Conservation (phyloP, 2,329 filamentous ascomycete species). For the Pseudocercospora eumusae region DNA sequence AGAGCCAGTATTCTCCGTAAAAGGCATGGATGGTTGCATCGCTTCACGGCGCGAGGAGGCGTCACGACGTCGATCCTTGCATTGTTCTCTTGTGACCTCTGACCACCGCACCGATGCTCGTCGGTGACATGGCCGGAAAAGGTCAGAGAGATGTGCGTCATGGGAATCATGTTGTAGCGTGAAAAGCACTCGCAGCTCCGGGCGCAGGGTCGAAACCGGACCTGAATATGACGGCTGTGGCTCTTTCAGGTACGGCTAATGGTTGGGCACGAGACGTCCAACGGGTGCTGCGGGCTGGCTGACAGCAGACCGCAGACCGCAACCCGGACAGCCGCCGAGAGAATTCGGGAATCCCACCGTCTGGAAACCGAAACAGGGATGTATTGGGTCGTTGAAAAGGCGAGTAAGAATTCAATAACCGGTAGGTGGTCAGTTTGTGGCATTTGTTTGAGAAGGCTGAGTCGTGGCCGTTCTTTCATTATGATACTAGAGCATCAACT, state of each 20-base stretch:
- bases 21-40: conserved; percentile 8
- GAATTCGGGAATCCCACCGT: background rate
- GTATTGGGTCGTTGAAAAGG: background rate
- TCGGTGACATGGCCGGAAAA: background rate
- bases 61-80: conserved; percentile 7
- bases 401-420: background rate
- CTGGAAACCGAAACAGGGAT: background rate
- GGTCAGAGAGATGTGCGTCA: too few relatives aligned
- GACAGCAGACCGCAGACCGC: background rate
- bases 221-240: conserved; percentile 25
- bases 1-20: conserved; percentile 3
- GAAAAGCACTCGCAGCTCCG: conserved; percentile 5
- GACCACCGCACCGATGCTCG: background rate
- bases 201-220: conserved; percentile 17
- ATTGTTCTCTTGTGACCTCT: conserved; percentile 8
- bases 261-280: conserved; percentile 21
- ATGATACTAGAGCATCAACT: too few relatives aligned
- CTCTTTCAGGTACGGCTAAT: conserved; percentile 19
- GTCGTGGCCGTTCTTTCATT: background rate
- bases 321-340: background rate
- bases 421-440: background rate
- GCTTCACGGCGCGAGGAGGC: conserved; percentile 2
- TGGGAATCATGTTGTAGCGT: conserved; percentile 1
- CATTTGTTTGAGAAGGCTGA: background rate
- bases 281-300: conserved; percentile 20